phyloP scores from a whole-genome alignment of 2,329 filamentous ascomycete species.

The Rachicladosporium sp. region DNA sequence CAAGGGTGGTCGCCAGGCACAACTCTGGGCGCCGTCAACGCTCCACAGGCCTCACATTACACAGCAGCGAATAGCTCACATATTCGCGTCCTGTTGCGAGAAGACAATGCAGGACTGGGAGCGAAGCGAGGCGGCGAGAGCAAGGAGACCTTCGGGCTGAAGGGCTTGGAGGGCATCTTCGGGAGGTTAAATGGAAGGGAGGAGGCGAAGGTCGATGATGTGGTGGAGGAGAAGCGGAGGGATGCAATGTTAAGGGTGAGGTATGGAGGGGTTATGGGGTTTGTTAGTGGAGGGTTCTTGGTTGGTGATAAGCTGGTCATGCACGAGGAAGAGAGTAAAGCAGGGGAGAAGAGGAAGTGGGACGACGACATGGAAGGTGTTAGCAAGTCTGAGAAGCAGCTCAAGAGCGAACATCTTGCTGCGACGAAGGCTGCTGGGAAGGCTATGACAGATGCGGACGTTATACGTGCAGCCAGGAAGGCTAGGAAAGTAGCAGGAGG shows the following conservation, averaged over 20 bases:
- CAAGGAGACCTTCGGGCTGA: slow-evolving; percentile 66
- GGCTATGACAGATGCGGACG: too few species aligned
- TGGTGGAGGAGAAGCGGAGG: slow-evolving; percentile 49
- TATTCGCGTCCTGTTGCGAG: slow-evolving; percentile 74
- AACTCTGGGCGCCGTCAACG: slow-evolving; percentile 65
- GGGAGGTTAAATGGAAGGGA: slow-evolving; percentile 82
- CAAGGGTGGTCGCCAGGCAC: slow-evolving; percentile 87
- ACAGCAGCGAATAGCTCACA: slow-evolving; percentile 72
- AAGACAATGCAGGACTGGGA: slow-evolving; percentile 82
- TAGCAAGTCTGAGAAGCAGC: slow-evolving; percentile 6
- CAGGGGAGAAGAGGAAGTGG: slow-evolving; percentile 5
- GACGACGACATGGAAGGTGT: neutral
- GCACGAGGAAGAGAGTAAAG: slow-evolving; percentile 16
- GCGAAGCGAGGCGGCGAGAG: slow-evolving; percentile 60
- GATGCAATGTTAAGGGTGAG: slow-evolving; percentile 42
- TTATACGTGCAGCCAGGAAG: too few species aligned
- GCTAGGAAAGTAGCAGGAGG: too few species aligned
- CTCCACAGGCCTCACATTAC: slow-evolving; percentile 62
- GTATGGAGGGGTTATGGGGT: slow-evolving; percentile 59
- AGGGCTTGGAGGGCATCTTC: slow-evolving; percentile 74
- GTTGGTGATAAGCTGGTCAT: slow-evolving; percentile 42
- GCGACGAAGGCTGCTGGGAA: slow-evolving; percentile 9
- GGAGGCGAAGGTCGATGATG: slow-evolving; percentile 57
- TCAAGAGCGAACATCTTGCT: slow-evolving; percentile 11
- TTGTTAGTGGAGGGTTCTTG: slow-evolving; percentile 72